phyloP scores from a whole-genome alignment of 805 yeast species.

The Wickerhamiella galacta region DNA sequence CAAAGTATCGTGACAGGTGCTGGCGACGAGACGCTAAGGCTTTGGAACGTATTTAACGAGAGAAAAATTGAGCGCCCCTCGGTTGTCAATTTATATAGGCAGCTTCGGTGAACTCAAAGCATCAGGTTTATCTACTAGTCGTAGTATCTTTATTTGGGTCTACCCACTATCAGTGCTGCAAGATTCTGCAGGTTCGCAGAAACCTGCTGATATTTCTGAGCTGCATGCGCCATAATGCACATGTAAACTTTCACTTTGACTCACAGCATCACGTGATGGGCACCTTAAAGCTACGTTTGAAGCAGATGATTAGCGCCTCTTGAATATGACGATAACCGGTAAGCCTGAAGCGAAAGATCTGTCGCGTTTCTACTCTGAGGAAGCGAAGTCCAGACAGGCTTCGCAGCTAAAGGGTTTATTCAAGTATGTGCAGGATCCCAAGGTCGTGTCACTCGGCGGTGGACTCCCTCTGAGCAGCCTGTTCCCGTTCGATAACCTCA shows the following conservation, averaged over 20 bases:
- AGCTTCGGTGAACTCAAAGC: conserved; percentile 4
- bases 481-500: conserved; percentile 76
- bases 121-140: no score
- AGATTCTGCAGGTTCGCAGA: no score
- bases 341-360: conserved; percentile 48
- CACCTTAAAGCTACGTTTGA: no score
- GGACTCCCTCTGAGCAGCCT: conserved; percentile 84
- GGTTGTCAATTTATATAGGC: conserved; percentile 3
- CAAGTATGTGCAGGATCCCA: conserved; percentile 55
- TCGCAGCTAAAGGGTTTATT: conserved; percentile 78
- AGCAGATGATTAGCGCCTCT: no score
- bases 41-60: conserved; percentile 90
- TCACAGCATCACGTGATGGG: no score
- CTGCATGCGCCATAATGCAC: no score
- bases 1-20: conserved; percentile 96
- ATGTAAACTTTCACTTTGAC: no score
- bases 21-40: conserved; percentile 89
- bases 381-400: conserved; percentile 56
- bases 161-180: no score
- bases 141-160: no score
- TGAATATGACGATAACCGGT: no score
- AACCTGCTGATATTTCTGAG: no score
- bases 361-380: conserved; percentile 55
- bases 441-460: conserved; percentile 80
- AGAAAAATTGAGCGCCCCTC: conserved; percentile 20